Conservation (phyloP, 2,329 filamentous ascomycete genomes). For the Penicillium verrucosum region DNA sequence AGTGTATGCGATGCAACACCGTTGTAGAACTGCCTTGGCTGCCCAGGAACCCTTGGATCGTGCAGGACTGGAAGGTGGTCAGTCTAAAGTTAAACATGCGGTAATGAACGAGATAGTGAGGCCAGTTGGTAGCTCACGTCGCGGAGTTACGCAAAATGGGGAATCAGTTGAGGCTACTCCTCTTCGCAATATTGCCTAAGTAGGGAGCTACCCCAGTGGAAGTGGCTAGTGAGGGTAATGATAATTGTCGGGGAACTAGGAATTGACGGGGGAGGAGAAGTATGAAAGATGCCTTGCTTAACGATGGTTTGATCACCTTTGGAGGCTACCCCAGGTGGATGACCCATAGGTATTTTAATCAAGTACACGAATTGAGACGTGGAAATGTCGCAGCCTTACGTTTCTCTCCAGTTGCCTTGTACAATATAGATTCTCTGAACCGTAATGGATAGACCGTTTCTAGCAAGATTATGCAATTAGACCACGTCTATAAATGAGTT, state of each 20-base stretch:
- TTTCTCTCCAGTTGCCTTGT: neutral
- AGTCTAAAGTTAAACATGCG: neutral
- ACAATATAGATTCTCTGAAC: neutral
- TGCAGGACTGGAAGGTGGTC: neutral
- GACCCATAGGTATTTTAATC: neutral
- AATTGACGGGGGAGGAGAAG: neutral
- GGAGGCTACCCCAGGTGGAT: too few species aligned
- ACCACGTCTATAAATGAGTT: too few species aligned
- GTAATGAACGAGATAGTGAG: neutral
- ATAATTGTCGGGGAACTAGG: neutral
- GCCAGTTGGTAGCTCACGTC: neutral
- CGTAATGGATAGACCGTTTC: neutral
- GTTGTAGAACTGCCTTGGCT: neutral
- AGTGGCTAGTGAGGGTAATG: too few species aligned
- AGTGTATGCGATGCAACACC: slow-evolving; percentile 1
- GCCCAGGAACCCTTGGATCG: neutral
- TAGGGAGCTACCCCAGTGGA: neutral
- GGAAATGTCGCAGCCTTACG: too few species aligned
- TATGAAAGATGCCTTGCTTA: neutral
- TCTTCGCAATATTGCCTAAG: neutral
- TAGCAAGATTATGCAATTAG: neutral
- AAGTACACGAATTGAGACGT: neutral
- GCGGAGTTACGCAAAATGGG: neutral
- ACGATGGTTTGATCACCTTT: neutral
- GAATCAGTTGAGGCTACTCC: neutral